Evolutionary conservation across 345 rosid genomes (phyloP).

Genomic region (Gossypium ekmanianum): DNA sequence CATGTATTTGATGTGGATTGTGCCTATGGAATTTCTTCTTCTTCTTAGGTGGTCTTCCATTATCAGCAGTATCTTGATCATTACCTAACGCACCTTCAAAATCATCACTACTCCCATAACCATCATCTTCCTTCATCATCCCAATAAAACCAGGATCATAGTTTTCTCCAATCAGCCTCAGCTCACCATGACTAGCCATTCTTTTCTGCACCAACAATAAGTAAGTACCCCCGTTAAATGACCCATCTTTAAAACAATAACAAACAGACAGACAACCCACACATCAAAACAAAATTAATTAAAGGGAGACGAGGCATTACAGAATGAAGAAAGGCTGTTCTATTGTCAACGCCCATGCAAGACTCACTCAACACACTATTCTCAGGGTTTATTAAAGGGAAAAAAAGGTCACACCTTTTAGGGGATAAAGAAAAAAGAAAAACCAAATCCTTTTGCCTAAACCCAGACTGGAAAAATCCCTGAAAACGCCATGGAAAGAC

Average conservation of each 20-base stretch:
- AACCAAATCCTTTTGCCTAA: not conserved
- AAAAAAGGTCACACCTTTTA: too few relatives aligned
- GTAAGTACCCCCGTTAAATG: not conserved
- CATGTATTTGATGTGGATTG: constrained; percentile 65
- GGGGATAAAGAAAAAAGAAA: too few relatives aligned
- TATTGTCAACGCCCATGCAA: too few relatives aligned
- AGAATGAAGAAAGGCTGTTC: constrained; percentile 9
- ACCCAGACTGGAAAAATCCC: constrained; percentile 1
- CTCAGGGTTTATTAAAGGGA: too few relatives aligned
- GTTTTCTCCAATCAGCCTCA: constrained; percentile 41
- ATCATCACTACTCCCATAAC: constrained; percentile 55
- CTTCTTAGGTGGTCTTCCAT: constrained; percentile 40
- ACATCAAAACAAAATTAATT: constrained; percentile 13
- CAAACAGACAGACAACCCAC: not conserved
- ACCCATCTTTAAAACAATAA: constrained; percentile 6
- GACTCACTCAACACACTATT: too few relatives aligned
- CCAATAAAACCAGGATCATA: constrained; percentile 33
- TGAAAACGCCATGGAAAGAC: not conserved
- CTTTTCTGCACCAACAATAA: constrained; percentile 30
- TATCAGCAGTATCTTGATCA: constrained; percentile 38
- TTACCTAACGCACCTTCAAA: constrained; percentile 56
- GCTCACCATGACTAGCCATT: constrained; percentile 44
- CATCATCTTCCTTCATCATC: constrained; percentile 44
- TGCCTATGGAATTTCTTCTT: constrained; percentile 64
- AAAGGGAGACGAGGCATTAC: constrained; percentile 25